A percentile compares a stretch with the other conserved stretches of the same genome.
phyloP scores from a whole-genome alignment of 2,329 filamentous ascomycete species.

The Xylariaceae sp. region DNA sequence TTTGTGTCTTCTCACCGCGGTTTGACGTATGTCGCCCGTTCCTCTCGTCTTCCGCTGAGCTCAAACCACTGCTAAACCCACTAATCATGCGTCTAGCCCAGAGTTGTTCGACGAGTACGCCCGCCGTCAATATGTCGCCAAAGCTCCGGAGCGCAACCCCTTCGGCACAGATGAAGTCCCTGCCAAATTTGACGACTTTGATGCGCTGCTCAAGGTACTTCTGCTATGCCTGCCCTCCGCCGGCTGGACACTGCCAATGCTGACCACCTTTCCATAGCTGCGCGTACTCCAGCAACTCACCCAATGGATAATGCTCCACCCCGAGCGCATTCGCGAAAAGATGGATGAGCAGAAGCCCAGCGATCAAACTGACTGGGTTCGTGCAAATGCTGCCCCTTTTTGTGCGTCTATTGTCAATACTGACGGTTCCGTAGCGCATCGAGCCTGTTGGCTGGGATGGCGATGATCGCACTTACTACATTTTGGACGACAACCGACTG shows the following conservation, averaged over 20 bases:
- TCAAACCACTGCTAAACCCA: conserved; percentile 22
- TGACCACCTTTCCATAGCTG: conserved; percentile 46
- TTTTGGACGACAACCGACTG: conserved; percentile 89
- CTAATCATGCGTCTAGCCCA: conserved; percentile 47
- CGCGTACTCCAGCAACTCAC: conserved; percentile 83
- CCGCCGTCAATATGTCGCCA: conserved; percentile 81
- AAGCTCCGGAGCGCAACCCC: conserved; percentile 75
- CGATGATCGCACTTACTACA: conserved; percentile 81
- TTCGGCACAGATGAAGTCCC: conserved; percentile 77
- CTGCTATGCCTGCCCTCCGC: background rate
- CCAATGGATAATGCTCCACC: conserved; percentile 82
- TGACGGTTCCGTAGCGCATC: conserved; percentile 55
- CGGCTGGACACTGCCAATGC: background rate
- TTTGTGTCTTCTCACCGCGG: conserved; percentile 91
- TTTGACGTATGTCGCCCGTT: conserved; percentile 65
- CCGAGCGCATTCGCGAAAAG: conserved; percentile 80
- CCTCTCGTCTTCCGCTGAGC: conserved; percentile 1
- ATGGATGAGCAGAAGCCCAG: conserved; percentile 79
- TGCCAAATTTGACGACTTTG: conserved; percentile 74
- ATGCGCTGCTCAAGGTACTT: conserved; percentile 72
- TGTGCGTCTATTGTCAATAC: conserved; percentile 18
- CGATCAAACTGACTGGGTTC: conserved; percentile 82
- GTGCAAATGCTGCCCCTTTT: conserved; percentile 38
- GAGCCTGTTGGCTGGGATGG: conserved; percentile 87
- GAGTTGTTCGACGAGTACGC: conserved; percentile 94